phyloP scores from a whole-genome alignment of 257 asterid species.

The Anisodus tanguticus region DNA sequence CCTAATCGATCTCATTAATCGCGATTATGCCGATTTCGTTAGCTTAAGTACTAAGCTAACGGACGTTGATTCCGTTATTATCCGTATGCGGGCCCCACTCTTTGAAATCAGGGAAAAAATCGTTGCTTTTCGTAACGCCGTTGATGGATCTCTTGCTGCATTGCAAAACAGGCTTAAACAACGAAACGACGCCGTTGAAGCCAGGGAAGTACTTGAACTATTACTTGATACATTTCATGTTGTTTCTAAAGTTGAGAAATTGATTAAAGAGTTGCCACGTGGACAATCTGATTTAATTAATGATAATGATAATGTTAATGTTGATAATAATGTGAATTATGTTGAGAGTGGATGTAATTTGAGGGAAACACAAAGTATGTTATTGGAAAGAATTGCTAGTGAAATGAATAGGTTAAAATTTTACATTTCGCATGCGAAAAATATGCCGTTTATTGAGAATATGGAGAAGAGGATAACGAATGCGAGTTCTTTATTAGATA shows the following conservation, averaged over 20 bases:
- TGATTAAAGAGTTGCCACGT: constrained; percentile 88
- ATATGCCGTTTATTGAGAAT: constrained; percentile 93
- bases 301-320: too few relatives aligned
- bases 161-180: constrained; percentile 78
- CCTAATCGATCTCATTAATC: constrained; percentile 87
- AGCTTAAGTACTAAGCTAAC: constrained; percentile 92
- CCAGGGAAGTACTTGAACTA: constrained; percentile 86
- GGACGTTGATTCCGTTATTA: constrained; percentile 85
- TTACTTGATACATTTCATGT: constrained; percentile 94
- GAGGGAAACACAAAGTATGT: constrained; percentile 98
- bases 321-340: background rate
- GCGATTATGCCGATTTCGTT: constrained; percentile 90
- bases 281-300: constrained; percentile 57
- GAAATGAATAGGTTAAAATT: constrained; percentile 97
- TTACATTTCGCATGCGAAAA: constrained; percentile 78
- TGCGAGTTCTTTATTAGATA: constrained; percentile 75
- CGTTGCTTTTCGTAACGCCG: constrained; percentile 64
- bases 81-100: constrained; percentile 97
- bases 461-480: constrained; percentile 93
- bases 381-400: constrained; percentile 92
- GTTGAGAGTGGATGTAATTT: constrained; percentile 69
- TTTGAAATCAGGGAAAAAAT: constrained; percentile 90
- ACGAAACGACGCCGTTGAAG: constrained; percentile 79
- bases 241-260: constrained; percentile 91
- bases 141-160: constrained; percentile 71